Evolutionary conservation across 495 filamentous ascomycete genomes (phyloP).

Genomic region (Recurvomyces mirabilis): DNA sequence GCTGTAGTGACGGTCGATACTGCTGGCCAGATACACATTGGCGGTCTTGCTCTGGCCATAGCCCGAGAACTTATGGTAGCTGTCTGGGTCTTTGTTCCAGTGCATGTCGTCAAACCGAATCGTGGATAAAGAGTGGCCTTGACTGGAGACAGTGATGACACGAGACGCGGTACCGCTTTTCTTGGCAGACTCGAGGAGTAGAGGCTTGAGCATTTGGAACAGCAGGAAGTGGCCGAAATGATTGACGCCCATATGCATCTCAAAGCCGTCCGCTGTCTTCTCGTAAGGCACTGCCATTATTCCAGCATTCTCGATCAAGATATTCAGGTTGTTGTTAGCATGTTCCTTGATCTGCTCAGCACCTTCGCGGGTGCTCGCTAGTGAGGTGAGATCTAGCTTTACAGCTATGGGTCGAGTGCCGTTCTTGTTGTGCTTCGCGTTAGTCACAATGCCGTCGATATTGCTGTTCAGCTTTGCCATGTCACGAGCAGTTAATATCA

Average conservation of each 20-base stretch:
- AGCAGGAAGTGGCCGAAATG: conserved; percentile 44
- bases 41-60: conserved; percentile 26
- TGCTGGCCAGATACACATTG: conserved; percentile 27
- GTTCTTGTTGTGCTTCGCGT: conserved; percentile 10
- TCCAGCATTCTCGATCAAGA: conserved; percentile 28
- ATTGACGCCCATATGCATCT: conserved; percentile 41
- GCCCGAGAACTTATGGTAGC: conserved; percentile 31
- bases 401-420: conserved; percentile 25
- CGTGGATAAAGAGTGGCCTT: conserved; percentile 27
- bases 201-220: conserved; percentile 36
- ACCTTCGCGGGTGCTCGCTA: conserved; percentile 17
- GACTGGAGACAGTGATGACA: conserved; percentile 34
- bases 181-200: conserved; percentile 30
- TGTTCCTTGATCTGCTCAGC: conserved; percentile 18
- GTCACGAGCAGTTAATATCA: conserved; percentile 37
- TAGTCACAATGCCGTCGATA: conserved; percentile 16
- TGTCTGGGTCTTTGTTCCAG: conserved; percentile 27
- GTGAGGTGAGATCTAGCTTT: conserved; percentile 27
- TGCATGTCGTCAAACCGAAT: conserved; percentile 30
- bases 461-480: conserved; percentile 24
- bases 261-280: conserved; percentile 37
- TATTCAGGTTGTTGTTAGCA: conserved; percentile 24
- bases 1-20: conserved; percentile 23
- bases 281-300: conserved; percentile 23
- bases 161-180: conserved; percentile 30